These are phyloP conservation scores for Teratosphaeria gauchensis DNA, from an alignment of 2,329 filamentous ascomycete species.

Conservation along the genomic window DNA sequence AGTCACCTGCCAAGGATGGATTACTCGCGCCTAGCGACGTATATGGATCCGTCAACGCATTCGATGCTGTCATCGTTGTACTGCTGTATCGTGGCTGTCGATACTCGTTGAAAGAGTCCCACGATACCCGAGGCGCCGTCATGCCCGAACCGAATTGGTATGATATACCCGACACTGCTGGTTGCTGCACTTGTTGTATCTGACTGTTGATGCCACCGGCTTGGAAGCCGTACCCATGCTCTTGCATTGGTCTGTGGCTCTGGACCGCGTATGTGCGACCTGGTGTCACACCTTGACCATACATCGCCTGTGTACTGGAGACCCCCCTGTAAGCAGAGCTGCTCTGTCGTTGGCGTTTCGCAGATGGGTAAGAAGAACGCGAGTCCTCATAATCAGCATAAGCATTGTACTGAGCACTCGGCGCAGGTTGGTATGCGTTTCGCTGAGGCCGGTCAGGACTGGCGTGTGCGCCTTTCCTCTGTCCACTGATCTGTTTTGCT, in stretches of 20 bases:
- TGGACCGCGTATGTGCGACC: neutral
- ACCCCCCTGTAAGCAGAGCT: neutral
- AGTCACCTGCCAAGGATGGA: neutral
- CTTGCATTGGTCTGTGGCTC: neutral
- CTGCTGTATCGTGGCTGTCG: neutral
- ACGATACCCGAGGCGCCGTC: neutral
- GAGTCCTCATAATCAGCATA: neutral
- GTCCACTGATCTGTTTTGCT: neutral
- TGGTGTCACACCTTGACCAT: neutral
- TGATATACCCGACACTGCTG: neutral
- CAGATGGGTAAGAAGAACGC: neutral
- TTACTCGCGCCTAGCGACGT: neutral
- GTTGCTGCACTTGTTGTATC: neutral
- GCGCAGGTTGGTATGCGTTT: neutral
- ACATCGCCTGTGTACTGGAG: neutral
- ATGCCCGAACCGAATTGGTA: neutral
- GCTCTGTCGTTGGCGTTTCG: neutral
- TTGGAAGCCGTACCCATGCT: neutral
- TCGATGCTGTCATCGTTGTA: neutral
- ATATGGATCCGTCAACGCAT: neutral
- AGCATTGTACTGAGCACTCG: neutral
- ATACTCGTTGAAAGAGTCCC: neutral
- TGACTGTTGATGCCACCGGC: neutral
- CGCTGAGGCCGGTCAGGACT: neutral
- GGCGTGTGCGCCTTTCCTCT: neutral